Conservation (phyloP, 768 basidiomycete genomes). For the Candolleomyces eurysporus region DNA sequence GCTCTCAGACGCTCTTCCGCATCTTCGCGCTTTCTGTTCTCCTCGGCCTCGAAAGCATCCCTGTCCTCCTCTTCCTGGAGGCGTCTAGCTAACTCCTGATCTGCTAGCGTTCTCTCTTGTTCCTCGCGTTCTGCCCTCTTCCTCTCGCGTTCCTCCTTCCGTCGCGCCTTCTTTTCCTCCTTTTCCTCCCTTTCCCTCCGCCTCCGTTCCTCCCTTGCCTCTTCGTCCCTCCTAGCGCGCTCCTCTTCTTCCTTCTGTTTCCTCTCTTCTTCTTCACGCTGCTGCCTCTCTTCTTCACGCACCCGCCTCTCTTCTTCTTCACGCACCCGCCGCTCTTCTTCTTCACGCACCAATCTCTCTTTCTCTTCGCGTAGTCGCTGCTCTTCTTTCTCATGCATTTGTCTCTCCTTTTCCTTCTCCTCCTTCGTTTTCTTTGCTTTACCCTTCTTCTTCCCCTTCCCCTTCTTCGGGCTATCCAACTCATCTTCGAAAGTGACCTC, state of each 20-base stretch:
- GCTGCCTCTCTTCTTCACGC: slow-evolving; percentile 8
- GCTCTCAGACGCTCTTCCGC: slow-evolving; percentile 13
- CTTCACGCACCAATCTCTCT: slow-evolving; percentile 15
- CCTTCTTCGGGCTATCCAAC: slow-evolving; percentile 7
- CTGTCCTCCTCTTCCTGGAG: slow-evolving; percentile 24
- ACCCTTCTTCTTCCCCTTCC: slow-evolving; percentile 11
- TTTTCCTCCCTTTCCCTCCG: slow-evolving; percentile 19
- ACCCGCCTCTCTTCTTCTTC: slow-evolving; percentile 13
- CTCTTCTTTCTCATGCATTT: slow-evolving; percentile 15
- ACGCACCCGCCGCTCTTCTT: slow-evolving; percentile 7
- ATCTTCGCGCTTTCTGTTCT: slow-evolving; percentile 19
- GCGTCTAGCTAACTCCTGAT: slow-evolving; percentile 21
- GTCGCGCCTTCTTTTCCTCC: slow-evolving; percentile 10
- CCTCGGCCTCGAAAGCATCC: slow-evolving; percentile 17
- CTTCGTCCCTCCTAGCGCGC: slow-evolving; percentile 14
- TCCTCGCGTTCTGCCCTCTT: slow-evolving; percentile 28
- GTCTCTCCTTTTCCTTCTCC: slow-evolving; percentile 11
- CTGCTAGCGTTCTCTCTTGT: slow-evolving; percentile 15
- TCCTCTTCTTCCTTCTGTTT: slow-evolving; percentile 17
- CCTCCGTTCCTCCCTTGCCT: slow-evolving; percentile 14
- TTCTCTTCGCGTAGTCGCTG: slow-evolving; percentile 14
- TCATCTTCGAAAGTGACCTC: slow-evolving; percentile 13
- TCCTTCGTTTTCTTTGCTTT: slow-evolving; percentile 5
- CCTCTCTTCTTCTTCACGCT: slow-evolving; percentile 12
- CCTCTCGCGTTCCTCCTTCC: slow-evolving; percentile 16